These are phyloP conservation scores for Syzygium grande DNA, from an alignment of 345 rosid genomes.

Conservation along the genomic window DNA sequence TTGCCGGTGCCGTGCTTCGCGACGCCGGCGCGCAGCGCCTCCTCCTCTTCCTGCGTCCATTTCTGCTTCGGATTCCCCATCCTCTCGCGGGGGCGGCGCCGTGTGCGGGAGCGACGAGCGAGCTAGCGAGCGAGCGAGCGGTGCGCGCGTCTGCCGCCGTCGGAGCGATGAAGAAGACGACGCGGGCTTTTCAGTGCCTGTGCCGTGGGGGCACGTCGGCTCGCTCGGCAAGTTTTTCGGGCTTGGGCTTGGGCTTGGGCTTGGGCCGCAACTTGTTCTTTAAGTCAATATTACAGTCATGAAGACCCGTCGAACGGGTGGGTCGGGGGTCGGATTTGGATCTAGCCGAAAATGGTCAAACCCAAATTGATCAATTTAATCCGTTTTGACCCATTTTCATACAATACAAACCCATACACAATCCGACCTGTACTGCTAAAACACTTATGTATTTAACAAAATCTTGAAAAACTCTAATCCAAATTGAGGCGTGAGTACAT, in stretches of 20 bases:
- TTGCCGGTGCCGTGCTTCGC: conserved; percentile 69
- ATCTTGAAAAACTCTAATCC: too few species aligned
- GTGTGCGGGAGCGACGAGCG: neutral
- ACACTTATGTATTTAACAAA: too few species aligned
- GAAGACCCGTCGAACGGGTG: too few species aligned
- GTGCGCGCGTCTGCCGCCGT: neutral
- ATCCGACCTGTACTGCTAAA: too few species aligned
- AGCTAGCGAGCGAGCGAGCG: neutral
- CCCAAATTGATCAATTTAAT: too few species aligned
- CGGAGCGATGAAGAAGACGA: neutral
- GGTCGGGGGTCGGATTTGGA: too few species aligned
- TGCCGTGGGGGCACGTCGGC: neutral
- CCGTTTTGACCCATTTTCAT: too few species aligned
- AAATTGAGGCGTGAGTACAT: too few species aligned
- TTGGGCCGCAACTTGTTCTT: neutral
- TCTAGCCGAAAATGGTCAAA: too few species aligned
- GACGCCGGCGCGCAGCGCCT: conserved; percentile 59
- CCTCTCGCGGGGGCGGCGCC: neutral
- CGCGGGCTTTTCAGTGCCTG: neutral
- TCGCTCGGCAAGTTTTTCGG: neutral
- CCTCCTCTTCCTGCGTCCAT: conserved; percentile 79
- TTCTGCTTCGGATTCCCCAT: conserved; percentile 67
- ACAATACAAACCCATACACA: too few species aligned
- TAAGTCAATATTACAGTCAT: too few species aligned
- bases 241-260: neutral